These are phyloP conservation scores for Teratosphaeria nubilosa DNA, from an alignment of 2,329 filamentous ascomycete species.

Conservation along the genomic window DNA sequence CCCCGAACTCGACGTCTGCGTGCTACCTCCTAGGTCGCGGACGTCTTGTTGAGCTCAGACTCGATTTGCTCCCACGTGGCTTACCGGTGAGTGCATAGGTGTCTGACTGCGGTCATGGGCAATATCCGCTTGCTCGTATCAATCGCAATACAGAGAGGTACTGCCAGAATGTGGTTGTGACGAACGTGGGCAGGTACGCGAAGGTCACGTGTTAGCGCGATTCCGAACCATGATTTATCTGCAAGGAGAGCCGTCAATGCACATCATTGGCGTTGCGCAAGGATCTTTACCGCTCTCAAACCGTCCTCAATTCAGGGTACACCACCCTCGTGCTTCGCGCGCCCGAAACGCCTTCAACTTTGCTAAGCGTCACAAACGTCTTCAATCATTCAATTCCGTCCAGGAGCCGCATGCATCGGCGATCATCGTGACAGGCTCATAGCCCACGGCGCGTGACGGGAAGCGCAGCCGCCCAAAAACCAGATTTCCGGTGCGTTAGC, in stretches of 20 bases:
- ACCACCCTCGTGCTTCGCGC: background rate
- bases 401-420: background rate
- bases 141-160: too few species aligned
- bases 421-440: background rate
- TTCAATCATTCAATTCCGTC: background rate
- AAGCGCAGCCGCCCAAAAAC: background rate
- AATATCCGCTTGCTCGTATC: too few species aligned
- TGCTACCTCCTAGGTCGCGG: background rate
- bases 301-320: background rate
- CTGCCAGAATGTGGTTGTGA: background rate
- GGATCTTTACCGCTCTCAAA: background rate
- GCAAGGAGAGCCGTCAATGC: background rate
- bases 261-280: background rate
- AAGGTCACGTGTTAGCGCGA: background rate
- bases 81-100: too few species aligned
- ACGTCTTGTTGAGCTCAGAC: background rate
- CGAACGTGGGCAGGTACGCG: background rate
- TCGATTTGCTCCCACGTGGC: background rate
- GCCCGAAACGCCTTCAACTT: background rate
- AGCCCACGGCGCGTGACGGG: background rate
- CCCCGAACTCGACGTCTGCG: background rate
- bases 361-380: background rate
- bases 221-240: background rate
- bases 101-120: too few species aligned
- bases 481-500: background rate